These are phyloP conservation scores for Sarocladiaceae sp. DNA, from an alignment of 2,329 filamentous ascomycete genomes.

Conservation along the genomic window DNA sequence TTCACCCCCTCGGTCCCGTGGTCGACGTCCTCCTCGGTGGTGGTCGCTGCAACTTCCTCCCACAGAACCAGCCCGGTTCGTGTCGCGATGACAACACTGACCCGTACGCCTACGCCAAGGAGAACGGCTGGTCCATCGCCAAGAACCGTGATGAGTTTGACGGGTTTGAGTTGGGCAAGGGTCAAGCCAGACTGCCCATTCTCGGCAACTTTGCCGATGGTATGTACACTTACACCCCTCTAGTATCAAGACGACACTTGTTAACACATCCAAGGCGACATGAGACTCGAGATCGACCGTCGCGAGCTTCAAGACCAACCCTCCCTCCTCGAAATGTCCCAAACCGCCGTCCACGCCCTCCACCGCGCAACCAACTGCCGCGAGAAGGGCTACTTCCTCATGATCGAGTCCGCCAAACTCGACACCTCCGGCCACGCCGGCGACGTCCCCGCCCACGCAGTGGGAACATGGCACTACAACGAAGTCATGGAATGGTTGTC, in stretches of 20 bases:
- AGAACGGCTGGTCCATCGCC: constrained; percentile 29
- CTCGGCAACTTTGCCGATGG: constrained; percentile 31
- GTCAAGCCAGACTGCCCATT: constrained; percentile 25
- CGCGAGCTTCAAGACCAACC: constrained; percentile 16
- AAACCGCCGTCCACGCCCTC: constrained; percentile 27
- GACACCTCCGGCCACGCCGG: constrained; percentile 38
- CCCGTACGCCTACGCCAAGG: constrained; percentile 22
- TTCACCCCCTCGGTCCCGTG: constrained; percentile 27
- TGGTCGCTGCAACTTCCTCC: constrained; percentile 33
- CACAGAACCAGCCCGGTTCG: constrained; percentile 24
- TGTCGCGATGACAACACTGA: constrained; percentile 31
- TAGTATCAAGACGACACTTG: too few relatives aligned
- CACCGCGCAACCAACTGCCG: constrained; percentile 24
- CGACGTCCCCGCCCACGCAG: constrained; percentile 47
- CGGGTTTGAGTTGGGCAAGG: constrained; percentile 17
- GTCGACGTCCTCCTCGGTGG: constrained; percentile 34
- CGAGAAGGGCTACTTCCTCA: constrained; percentile 25
- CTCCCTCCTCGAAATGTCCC: constrained; percentile 20
- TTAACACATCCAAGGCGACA: too few relatives aligned
- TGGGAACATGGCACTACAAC: constrained; percentile 34
- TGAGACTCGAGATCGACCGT: constrained; percentile 30
- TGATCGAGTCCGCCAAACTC: constrained; percentile 30
- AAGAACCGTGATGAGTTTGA: constrained; percentile 29
- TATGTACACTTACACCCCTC: too few relatives aligned
- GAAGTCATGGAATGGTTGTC: constrained; percentile 27